Base-by-base conservation (phyloP, 805 yeast genomes). In the Sugiyamaella lignohabitans region DNA sequence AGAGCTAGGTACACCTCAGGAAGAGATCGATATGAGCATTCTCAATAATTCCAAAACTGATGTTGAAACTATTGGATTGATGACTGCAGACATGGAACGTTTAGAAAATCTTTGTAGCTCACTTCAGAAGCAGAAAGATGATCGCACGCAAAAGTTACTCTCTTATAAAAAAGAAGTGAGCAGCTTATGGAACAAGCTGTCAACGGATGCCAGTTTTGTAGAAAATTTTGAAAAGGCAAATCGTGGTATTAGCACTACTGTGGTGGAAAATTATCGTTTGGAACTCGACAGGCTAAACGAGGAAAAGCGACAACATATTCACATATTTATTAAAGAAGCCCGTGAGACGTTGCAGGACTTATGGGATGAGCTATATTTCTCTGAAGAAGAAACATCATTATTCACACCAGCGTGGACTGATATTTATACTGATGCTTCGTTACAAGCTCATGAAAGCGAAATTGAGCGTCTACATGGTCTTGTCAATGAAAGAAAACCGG, bases 361-460 rank as follows among this genome's bases (percentile, higher is more conserved):
- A 8, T 88, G 95, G 89, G 68, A 72, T 30, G 63, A 70, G 5
- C 63, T 89, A 54, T 79, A 74, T 61, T 82, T 74, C 51, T 72
- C 83, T 1, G 73, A 70, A 1, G 71, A 67, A 1, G 79, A 82
- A 43, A 72, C 76, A 53, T 51, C 49, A 1, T 59, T 59, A 1
- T 84, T 86, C 61, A 61, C 69, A 27, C 72, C 72, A 8, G 65
- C 64, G 40, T 59, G 62, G 42, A 57, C 62, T 4, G 75, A 72
- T 36, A 67, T 67, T 3, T 76, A 64, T 42, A 78, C 80, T 49
- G 96, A 88, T 51, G 63, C 66, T 0, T 60, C 85, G 1, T 68
- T 89, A 45, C 73, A 72, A 2, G 68, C 69, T 3, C 88, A 87
- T 60, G 91, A 87, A 55, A 50, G 57, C 1, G 91, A 87, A 56